phyloP scores from a whole-genome alignment of 2,329 filamentous ascomycete species.

The Aschersonia sp. region DNA sequence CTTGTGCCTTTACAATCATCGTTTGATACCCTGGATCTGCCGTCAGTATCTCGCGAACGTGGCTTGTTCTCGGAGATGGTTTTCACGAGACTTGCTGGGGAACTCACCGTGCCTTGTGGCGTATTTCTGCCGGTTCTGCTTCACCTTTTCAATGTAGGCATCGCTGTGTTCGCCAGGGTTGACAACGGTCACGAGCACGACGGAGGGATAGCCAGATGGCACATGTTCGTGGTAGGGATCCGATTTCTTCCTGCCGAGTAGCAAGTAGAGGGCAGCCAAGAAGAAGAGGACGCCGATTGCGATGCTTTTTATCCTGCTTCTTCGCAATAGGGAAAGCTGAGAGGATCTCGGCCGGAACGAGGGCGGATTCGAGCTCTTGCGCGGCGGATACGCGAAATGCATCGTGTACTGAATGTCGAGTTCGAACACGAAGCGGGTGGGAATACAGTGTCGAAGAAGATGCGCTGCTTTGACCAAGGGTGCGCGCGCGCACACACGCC shows the following conservation, averaged over 20 bases:
- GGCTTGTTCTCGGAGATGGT: not conserved
- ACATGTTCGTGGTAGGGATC: constrained; percentile 19
- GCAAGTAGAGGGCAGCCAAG: constrained; percentile 44
- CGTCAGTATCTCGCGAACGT: not conserved
- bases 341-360: constrained; percentile 52
- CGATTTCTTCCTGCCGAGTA: constrained; percentile 24
- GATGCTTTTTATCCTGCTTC: constrained; percentile 46
- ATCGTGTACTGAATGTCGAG: constrained; percentile 28
- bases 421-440: not conserved
- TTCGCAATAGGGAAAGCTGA: constrained; percentile 37
- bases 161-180: constrained; percentile 51
- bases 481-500: too few relatives aligned
- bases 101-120: constrained; percentile 68
- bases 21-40: constrained; percentile 57
- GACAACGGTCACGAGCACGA: constrained; percentile 75
- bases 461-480: not conserved
- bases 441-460: not conserved
- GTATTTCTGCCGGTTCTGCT: constrained; percentile 72
- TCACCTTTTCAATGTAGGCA: constrained; percentile 57
- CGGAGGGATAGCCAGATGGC: constrained; percentile 41
- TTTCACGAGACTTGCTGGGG: not conserved
- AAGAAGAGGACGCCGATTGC: constrained; percentile 39
- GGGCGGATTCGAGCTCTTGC: constrained; percentile 65
- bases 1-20: constrained; percentile 63
- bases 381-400: constrained; percentile 82